Evolutionary conservation across 148 eudicot genomes (phyloP).

Genomic region (Rheum nobile): DNA sequence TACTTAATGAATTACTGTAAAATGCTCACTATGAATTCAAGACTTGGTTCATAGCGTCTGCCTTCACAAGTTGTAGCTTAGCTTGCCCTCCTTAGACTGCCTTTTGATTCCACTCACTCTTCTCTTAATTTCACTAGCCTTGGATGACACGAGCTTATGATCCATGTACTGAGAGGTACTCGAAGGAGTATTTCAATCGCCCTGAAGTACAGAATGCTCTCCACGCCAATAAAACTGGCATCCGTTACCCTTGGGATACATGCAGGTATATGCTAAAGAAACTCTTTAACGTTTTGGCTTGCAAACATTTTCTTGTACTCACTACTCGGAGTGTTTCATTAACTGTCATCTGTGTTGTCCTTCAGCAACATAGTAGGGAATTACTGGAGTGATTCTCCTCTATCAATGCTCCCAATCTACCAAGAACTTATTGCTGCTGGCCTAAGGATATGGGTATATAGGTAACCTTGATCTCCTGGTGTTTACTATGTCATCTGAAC

Average conservation of each 20-base stretch:
- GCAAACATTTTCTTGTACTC: not conserved
- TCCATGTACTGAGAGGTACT: constrained; percentile 88
- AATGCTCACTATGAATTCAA: too few species aligned
- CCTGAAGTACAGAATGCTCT: constrained; percentile 88
- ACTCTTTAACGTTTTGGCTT: not conserved
- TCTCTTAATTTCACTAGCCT: constrained; percentile 33
- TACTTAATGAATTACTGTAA: too few species aligned
- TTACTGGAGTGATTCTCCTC: constrained; percentile 85
- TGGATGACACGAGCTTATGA: constrained; percentile 97
- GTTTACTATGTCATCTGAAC: not conserved
- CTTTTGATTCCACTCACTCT: not conserved
- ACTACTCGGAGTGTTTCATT: not conserved
- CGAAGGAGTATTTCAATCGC: constrained; percentile 62
- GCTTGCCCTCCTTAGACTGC: not conserved
- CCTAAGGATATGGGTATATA: constrained; percentile 78
- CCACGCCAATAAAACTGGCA: constrained; percentile 60
- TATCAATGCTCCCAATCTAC: constrained; percentile 91
- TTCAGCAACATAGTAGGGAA: constrained; percentile 68
- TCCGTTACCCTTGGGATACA: constrained; percentile 62
- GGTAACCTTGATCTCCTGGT: constrained; percentile 25
- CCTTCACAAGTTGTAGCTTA: not conserved
- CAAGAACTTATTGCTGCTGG: constrained; percentile 77
- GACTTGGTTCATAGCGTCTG: not conserved
- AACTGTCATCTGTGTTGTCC: not conserved
- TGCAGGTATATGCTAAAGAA: constrained; percentile 50